A percentile compares a stretch with the other conserved stretches of the same genome.
These are phyloP conservation scores for Fusarium mexicanum DNA, from an alignment of 2,329 filamentous ascomycete species.

Conservation along the genomic window DNA sequence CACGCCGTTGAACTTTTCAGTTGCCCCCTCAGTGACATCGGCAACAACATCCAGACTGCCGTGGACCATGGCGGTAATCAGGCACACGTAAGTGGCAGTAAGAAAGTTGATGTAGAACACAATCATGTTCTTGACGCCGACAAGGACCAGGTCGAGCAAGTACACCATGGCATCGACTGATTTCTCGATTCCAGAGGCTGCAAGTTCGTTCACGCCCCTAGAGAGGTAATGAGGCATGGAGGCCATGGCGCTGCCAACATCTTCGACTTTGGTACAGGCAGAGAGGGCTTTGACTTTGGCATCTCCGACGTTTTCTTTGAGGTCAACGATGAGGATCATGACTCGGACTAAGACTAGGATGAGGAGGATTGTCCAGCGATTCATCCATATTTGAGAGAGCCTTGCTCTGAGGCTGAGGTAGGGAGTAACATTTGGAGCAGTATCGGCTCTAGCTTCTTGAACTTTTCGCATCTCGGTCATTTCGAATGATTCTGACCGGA, in stretches of 20 bases:
- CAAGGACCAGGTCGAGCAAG: conserved; percentile 81
- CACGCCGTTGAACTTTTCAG: conserved; percentile 59
- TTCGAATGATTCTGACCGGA: conserved; percentile 51
- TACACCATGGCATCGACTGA: conserved; percentile 82
- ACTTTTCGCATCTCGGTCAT: conserved; percentile 46
- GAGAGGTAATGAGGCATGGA: conserved; percentile 98
- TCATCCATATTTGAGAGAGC: conserved; percentile 96
- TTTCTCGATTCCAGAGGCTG: conserved; percentile 81
- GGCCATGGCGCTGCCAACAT: conserved; percentile 92
- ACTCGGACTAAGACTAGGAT: conserved; percentile 85
- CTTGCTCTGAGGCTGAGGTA: conserved; percentile 91
- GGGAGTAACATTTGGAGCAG: conserved; percentile 79
- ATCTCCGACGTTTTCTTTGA: conserved; percentile 77
- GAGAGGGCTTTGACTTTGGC: conserved; percentile 85
- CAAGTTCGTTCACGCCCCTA: conserved; percentile 85
- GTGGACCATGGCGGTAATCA: conserved; percentile 84
- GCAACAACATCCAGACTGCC: conserved; percentile 78
- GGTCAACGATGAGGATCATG: conserved; percentile 76
- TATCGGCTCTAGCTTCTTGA: conserved; percentile 56
- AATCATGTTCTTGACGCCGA: conserved; percentile 85
- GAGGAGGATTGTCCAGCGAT: conserved; percentile 93
- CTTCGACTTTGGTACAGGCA: conserved; percentile 91
- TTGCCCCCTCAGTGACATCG: conserved; percentile 62
- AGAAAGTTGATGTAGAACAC: conserved; percentile 93
- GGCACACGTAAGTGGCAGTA: conserved; percentile 88